These are phyloP conservation scores for Cyclostephanos tholiformis DNA, from an alignment of 108 stramenopile species.

Conservation along the genomic window DNA sequence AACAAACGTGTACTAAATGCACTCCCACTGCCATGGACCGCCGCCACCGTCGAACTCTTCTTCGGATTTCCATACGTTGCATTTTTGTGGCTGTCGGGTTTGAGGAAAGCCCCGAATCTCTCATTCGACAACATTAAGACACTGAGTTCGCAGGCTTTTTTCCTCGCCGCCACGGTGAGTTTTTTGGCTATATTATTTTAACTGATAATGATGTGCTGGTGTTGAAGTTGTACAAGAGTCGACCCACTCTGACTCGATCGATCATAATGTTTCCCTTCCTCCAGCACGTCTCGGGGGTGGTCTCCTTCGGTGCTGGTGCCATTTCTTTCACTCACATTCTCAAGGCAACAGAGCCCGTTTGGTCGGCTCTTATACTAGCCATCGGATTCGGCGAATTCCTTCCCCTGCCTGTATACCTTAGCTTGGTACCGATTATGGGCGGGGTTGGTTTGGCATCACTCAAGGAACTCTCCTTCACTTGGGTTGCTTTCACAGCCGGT, in stretches of 20 bases:
- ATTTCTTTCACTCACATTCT: conserved; percentile 81
- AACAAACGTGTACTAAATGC: conserved; percentile 58
- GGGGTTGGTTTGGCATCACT: conserved; percentile 72
- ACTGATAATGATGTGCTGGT: no score
- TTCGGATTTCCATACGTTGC: conserved; percentile 51
- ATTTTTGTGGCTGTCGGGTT: conserved; percentile 49
- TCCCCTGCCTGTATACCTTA: conserved; percentile 54
- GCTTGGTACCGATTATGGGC: conserved; percentile 64
- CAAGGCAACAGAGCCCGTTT: conserved; percentile 74
- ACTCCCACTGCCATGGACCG: conserved; percentile 36
- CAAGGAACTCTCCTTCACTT: conserved; percentile 65
- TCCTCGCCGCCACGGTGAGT: conserved; percentile 64
- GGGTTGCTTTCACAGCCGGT: conserved; percentile 61
- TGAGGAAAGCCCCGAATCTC: conserved; percentile 47
- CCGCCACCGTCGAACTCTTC: conserved; percentile 25
- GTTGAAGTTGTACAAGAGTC: no score
- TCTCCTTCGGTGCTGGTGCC: conserved; percentile 72
- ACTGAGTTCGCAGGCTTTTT: conserved; percentile 53
- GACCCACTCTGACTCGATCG: no score
- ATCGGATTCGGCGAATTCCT: conserved; percentile 46
- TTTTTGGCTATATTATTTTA: no score
- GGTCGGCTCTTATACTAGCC: conserved; percentile 62
- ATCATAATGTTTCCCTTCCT: no score
- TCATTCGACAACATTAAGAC: conserved; percentile 18
- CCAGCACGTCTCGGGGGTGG: conserved; percentile 66